Evolutionary conservation across 306 rosid species (phyloP), one percentile per base, ranked within the genome.

Genomic region (Comarum palustre): DNA sequence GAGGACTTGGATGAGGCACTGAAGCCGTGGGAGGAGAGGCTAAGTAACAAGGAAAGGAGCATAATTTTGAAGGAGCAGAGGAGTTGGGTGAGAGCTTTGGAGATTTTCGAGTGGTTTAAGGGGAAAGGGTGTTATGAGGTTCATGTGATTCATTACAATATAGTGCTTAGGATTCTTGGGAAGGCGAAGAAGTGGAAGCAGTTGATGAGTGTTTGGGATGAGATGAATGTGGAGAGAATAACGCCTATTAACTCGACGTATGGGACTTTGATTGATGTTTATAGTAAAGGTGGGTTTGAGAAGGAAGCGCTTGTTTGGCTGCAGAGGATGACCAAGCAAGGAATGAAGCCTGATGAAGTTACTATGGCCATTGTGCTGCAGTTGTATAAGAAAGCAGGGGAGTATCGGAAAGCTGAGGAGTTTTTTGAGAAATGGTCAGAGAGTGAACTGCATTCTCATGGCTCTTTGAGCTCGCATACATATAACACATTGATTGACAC

Each of bases 281-380:
- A 89, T 59, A 86, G 90, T 78, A 90, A 89, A 84, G 96, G 88
- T 12, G 96, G 97, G 41, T 84, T 78, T 8, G 88, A 80, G 71
- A 89, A 87, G 51, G 88, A 90, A 43, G 96, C 98, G 0, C 83
- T 87, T 25, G 60, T 79, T 46, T 93, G 98, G 97, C 92, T 93
- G 36, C 90, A 85, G 57, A 85, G 78, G 80, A 93, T 93, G 98
- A 81, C 77, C 27, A 79, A 78, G 68, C 86, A 86, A 20, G 90
- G 94, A 42, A 85, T 93, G 87, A 89, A 85, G 43, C 97, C 97
- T 13, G 98, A 93, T 82, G 98, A 93, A 85, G 90, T 93, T 32
- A 93, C 97, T 6, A 84, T 93, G 98, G 97, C 87, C 73, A 93
- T 84, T 76, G 94, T 93, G 8, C 88, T 93, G 80, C 98, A 91